Evolutionary conservation across 2,329 filamentous ascomycete genomes (phyloP), one percentile per base, ranked within the genome.

Genomic region (Fusarium oligoseptatum): DNA sequence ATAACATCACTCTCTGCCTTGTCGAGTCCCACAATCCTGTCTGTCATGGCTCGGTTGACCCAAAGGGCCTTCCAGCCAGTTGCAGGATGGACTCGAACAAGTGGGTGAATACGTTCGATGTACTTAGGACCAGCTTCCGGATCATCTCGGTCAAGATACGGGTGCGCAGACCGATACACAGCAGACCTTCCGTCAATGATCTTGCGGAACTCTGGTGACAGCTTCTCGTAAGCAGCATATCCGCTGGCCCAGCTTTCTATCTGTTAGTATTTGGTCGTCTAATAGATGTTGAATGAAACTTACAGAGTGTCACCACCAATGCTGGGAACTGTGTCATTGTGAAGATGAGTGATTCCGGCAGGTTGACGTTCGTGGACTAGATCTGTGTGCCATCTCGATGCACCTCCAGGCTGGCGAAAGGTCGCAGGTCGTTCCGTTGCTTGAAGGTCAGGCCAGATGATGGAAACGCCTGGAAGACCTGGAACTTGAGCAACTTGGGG

Each of bases 21-120:
- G 75, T 94, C 92, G 0, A 94, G 81, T 0, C 92, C 93, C 0
- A 94, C 89, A 57, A 94, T 94, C 1, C 88, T 85, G 7, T 88
- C 87, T 0, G 92, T 94, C 88, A 94, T 92, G 2, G 90, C 85
- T 4, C 92, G 87, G 79, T 94, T 94, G 0, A 94, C 92, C 85
- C 88, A 94, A 0, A 94, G 85, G 0, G 91, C 87, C 81, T 94
- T 94, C 92, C 92, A 94, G 1, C 92, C 92, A 0, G 92, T 94
- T 0, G 90, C 92, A 0, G 92, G 92, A 78, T 94, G 92, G 0
- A 92, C 90, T 4, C 92, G 87, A 2, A 94, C 92, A 11, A 94
- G 80, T 0, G 92, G 92, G 79, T 94, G 92, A 11, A 87, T 84
- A 8, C 92, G 87, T 81, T 94, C 92, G n/a, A 94, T 83, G 75